Evolutionary conservation across 1,284 basidiomycete species (phyloP), one percentile per base, ranked within the genome.

Genomic region (Ganoderma leucocontextum): DNA sequence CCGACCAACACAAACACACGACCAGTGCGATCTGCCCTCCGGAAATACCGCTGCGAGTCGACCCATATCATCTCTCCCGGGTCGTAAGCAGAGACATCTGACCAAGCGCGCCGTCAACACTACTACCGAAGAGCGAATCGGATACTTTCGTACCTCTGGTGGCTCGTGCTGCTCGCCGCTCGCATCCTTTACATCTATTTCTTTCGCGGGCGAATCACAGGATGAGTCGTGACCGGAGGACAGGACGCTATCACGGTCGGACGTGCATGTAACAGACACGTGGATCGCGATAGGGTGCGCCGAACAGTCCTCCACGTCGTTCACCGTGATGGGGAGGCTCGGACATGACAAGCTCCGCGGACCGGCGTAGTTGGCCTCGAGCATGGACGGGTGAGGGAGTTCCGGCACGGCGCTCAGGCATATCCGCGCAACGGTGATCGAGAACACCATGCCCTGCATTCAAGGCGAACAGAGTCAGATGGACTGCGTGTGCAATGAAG

Each of bases 401-500:
- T 60, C 69, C 4, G 62, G 58, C 47, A 64, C 63, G 39, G 65
- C 57, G 41, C 67, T 70, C 29, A 61, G 64, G 42, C 68, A 64
- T 38, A 72, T 70, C 22, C 72, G 65, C 41, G 67, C 65, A 17
- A 73, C 62, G 58, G 70, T 71, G 17, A 70, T 65, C 13, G 68
- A 36, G 62, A 71, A 73, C 1, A 69, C 72, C 49, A 73, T 41
- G 12, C 42, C 60, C 60, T 19, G 41, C 5, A 42, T 44, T n/a
- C 19, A 38, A 12, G 2, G 36, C 12, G 25, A 17, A 17, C 13
- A 38, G 17, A 15, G 29, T 25, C 8, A n/a, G 42, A 8, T 12
- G 59, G 2, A 22, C 8, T 25, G 13, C 25, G 6, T 9, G 13
- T 22, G 39, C 29, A 15, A 29, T 19, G n/a, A 13, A 36, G 42